Evolutionary conservation across 2,329 filamentous ascomycete genomes (phyloP).

Genomic region (Camptophora hylomeconis): DNA sequence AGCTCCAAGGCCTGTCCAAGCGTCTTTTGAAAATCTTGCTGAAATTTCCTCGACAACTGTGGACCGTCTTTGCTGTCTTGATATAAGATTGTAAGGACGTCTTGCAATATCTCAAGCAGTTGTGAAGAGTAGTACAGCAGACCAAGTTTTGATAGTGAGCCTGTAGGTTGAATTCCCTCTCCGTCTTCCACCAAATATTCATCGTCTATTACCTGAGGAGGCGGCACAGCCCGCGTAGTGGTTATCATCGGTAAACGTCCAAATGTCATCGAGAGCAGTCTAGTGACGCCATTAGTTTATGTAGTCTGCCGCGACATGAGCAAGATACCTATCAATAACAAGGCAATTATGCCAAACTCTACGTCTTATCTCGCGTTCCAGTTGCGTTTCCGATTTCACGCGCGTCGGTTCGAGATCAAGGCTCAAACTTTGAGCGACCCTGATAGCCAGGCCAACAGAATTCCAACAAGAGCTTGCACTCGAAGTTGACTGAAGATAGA

Average conservation of each 20-base stretch:
- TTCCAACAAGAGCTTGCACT: constrained; percentile 39
- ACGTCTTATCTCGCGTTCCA: constrained; percentile 17
- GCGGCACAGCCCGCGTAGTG: constrained; percentile 18
- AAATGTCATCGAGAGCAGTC: constrained; percentile 21
- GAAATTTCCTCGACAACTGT: too few relatives aligned
- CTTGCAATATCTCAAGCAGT: constrained; percentile 24
- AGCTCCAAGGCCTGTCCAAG: constrained; percentile 2
- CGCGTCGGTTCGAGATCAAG: constrained; percentile 22
- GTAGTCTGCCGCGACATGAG: too few relatives aligned
- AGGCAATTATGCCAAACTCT: constrained; percentile 25
- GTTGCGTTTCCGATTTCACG: constrained; percentile 2
- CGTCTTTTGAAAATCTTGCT: constrained; percentile 1
- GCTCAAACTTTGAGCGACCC: constrained; percentile 35
- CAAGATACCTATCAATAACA: constrained; percentile 19
- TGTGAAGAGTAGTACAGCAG: constrained; percentile 23
- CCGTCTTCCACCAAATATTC: constrained; percentile 16
- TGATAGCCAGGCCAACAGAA: constrained; percentile 32
- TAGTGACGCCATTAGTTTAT: too few relatives aligned
- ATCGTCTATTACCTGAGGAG: constrained; percentile 2
- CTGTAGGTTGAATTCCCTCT: constrained; percentile 15
- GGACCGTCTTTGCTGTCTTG: too few relatives aligned
- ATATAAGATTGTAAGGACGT: constrained; percentile 17
- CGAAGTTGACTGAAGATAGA: constrained; percentile 37
- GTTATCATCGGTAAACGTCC: constrained; percentile 21
- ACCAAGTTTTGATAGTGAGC: constrained; percentile 21